Conservation (phyloP, 768 basidiomycete genomes). For the Coprinellus aureogranulatus region DNA sequence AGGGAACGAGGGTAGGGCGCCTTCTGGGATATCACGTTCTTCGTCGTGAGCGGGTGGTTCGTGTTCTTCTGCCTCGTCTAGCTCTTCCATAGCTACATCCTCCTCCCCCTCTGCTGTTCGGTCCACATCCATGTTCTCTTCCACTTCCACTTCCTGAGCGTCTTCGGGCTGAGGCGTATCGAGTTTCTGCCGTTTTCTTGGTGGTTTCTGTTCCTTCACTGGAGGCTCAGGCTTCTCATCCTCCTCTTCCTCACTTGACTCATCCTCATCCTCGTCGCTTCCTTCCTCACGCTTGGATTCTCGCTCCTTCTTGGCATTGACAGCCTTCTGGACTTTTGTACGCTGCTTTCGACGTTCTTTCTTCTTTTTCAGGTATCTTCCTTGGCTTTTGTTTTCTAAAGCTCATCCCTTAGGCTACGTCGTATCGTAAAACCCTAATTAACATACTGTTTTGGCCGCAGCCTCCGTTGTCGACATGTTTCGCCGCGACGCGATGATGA, state of each 20-base stretch:
- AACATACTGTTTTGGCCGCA: not conserved
- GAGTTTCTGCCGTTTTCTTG: not conserved
- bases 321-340: constrained; percentile 7
- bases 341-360: constrained; percentile 28
- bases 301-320: not conserved
- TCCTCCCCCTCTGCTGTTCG: constrained; percentile 4
- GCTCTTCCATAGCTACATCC: not conserved
- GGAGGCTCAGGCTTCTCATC: not conserved
- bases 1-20: constrained; percentile 66
- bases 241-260: constrained; percentile 3
- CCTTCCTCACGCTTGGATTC: not conserved
- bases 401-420: not conserved
- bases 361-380: constrained; percentile 28
- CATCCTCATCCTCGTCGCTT: not conserved
- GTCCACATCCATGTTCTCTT: not conserved
- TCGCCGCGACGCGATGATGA: not conserved
- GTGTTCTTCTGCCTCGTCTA: constrained; percentile 1
- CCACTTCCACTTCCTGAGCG: not conserved
- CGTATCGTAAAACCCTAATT: not conserved
- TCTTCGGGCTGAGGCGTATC: not conserved
- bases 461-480: not conserved
- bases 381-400: constrained; percentile 31
- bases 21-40: constrained; percentile 13
- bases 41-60: not conserved
- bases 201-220: not conserved